A percentile compares a stretch with the other conserved stretches of the same genome.
phyloP scores from a whole-genome alignment of 2,329 filamentous ascomycete species.

The Xylaria digitata region DNA sequence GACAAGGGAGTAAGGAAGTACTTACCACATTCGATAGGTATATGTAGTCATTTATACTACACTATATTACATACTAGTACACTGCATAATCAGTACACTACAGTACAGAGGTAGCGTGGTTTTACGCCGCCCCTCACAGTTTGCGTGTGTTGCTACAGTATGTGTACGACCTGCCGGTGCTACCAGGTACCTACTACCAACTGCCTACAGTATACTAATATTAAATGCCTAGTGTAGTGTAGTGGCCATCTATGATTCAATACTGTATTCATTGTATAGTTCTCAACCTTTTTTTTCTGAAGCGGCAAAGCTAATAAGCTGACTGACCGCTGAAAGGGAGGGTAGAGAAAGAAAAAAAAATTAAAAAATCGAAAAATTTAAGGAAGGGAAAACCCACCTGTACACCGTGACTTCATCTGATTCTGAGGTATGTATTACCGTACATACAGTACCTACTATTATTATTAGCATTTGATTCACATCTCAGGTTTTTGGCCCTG shows the following conservation, averaged over 20 bases:
- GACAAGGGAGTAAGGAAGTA: not conserved
- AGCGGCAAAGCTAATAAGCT: conserved; percentile 22
- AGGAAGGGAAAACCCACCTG: conserved; percentile 24
- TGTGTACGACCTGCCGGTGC: not conserved
- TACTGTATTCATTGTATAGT: not conserved
- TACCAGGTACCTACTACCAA: no score
- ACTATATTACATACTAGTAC: not conserved
- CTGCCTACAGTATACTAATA: not conserved
- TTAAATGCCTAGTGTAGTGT: no score
- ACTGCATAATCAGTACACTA: no score
- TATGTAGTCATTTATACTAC: conserved; percentile 7
- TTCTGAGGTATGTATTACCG: conserved; percentile 8
- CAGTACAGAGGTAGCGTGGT: not conserved
- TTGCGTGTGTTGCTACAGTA: not conserved
- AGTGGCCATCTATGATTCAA: conserved; percentile 5
- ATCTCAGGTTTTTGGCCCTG: conserved; percentile 31
- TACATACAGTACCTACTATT: conserved; percentile 13
- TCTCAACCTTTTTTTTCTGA: not conserved
- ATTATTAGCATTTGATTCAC: conserved; percentile 22
- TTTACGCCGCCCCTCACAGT: conserved; percentile 10
- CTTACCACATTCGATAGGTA: conserved; percentile 12
- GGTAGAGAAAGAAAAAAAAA: not conserved
- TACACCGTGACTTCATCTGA: conserved; percentile 31
- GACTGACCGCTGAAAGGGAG: conserved; percentile 30
- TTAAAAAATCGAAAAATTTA: not conserved